phyloP scores from a whole-genome alignment of 805 yeast genomes.

The Zygosaccharomyces bailii region DNA sequence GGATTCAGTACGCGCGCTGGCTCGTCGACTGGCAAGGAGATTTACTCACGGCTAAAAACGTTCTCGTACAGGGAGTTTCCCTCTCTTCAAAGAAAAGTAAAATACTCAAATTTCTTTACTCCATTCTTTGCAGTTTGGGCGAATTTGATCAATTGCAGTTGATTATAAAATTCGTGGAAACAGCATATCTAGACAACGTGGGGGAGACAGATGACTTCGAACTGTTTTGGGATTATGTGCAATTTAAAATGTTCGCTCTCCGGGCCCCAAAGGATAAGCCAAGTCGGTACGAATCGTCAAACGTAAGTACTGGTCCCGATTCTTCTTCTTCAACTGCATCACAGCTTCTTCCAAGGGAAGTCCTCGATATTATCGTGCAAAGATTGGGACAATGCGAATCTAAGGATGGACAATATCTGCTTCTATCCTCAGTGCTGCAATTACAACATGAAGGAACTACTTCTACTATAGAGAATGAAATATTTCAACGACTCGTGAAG shows the following conservation, averaged over 20 bases:
- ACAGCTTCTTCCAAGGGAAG: constrained; percentile 11
- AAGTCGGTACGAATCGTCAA: constrained; percentile 18
- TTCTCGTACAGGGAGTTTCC: constrained; percentile 23
- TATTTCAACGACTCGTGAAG: constrained; percentile 24
- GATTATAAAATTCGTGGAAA: constrained; percentile 16
- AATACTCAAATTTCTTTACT: constrained; percentile 24
- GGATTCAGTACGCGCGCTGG: constrained; percentile 36
- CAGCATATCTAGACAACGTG: constrained; percentile 18
- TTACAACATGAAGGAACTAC: constrained; percentile 28
- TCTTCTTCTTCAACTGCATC: neutral
- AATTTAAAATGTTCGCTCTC: constrained; percentile 23
- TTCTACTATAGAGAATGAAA: constrained; percentile 18
- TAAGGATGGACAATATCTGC: constrained; percentile 19
- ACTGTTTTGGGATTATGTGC: constrained; percentile 33
- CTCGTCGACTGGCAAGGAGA: constrained; percentile 23
- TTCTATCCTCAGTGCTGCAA: constrained; percentile 24
- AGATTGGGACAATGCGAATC: constrained; percentile 20
- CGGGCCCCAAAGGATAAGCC: constrained; percentile 7
- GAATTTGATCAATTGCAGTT: constrained; percentile 20
- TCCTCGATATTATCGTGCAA: constrained; percentile 19
- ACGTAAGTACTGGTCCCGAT: constrained; percentile 1
- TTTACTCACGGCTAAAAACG: constrained; percentile 24
- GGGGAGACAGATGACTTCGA: constrained; percentile 28
- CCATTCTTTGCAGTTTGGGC: constrained; percentile 21
- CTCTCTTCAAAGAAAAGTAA: constrained; percentile 24